Percentiles rank a stretch among this genome's conserved stretches.
Conservation (phyloP, 2,329 filamentous ascomycete species). For the Xylariaceae sp. region DNA sequence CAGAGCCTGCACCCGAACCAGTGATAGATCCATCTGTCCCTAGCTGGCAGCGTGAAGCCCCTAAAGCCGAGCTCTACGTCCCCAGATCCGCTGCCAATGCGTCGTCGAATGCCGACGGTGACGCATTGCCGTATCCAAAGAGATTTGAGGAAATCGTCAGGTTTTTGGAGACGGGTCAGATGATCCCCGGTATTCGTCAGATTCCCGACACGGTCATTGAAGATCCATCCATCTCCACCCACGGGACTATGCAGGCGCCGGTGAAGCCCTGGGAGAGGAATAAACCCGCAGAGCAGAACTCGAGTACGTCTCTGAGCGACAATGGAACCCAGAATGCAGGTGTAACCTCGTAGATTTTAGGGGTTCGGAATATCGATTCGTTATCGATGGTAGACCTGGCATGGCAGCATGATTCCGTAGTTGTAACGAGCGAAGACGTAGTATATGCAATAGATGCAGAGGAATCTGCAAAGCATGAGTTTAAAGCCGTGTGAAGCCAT, state of each 20-base stretch:
- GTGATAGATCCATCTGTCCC: slow-evolving; percentile 22
- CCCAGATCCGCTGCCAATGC: slow-evolving; percentile 18
- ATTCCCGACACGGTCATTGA: slow-evolving; percentile 66
- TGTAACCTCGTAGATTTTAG: background rate
- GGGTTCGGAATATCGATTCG: background rate
- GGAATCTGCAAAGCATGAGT: background rate
- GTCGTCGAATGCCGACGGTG: slow-evolving; percentile 26
- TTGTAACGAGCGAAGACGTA: background rate
- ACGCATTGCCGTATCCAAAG: slow-evolving; percentile 56
- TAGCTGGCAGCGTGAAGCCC: slow-evolving; percentile 32
- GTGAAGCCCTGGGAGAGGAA: slow-evolving; percentile 61
- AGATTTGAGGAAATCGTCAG: slow-evolving; percentile 72
- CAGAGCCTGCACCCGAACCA: background rate
- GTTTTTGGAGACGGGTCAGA: slow-evolving; percentile 64
- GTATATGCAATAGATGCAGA: background rate
- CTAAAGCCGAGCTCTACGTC: slow-evolving; percentile 31
- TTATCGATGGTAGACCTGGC: background rate
- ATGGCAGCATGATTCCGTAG: background rate
- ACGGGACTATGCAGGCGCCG: slow-evolving; percentile 29
- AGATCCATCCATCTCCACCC: slow-evolving; percentile 44
- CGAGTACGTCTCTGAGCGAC: background rate
- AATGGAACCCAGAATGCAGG: background rate
- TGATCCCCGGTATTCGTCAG: slow-evolving; percentile 69
- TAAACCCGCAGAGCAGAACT: slow-evolving; percentile 5
- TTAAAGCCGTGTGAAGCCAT: background rate